These are phyloP conservation scores for Rauvolfia tetraphylla DNA, from an alignment of 257 asterid species.

Conservation along the genomic window DNA sequence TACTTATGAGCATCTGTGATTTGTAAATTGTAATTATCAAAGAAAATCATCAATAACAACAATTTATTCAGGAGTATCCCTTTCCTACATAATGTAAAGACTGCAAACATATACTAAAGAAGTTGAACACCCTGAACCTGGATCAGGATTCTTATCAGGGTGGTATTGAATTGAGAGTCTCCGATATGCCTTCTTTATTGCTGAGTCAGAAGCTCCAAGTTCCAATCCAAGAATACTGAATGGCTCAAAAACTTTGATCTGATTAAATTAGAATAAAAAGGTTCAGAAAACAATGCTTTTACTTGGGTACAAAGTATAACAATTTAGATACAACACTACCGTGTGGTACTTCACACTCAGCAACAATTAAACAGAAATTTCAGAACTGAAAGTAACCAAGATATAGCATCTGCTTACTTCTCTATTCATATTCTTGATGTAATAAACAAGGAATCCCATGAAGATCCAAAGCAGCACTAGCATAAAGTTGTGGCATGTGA, in stretches of 20 bases:
- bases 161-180: slow-evolving; percentile 88
- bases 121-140: slow-evolving; percentile 47
- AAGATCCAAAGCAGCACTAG: slow-evolving; percentile 80
- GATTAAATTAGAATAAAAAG: slow-evolving; percentile 20
- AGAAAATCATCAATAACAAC: slow-evolving; percentile 12
- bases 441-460: slow-evolving; percentile 57
- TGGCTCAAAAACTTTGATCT: slow-evolving; percentile 90
- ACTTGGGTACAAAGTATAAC: background rate
- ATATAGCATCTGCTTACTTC: slow-evolving; percentile 48
- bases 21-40: slow-evolving; percentile 21
- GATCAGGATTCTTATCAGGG: slow-evolving; percentile 98
- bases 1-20: slow-evolving; percentile 81
- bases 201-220: slow-evolving; percentile 83
- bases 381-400: slow-evolving; percentile 6
- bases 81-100: slow-evolving; percentile 6
- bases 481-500: slow-evolving; percentile 71
- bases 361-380: background rate
- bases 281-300: background rate
- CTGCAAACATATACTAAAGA: slow-evolving; percentile 17
- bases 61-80: background rate
- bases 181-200: slow-evolving; percentile 92
- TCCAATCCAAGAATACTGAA: slow-evolving; percentile 86
- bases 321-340: background rate
- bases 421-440: slow-evolving; percentile 60
- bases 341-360: background rate